Evolutionary conservation across 768 basidiomycete species (phyloP).

Genomic region (Agrocybe chaxingu): DNA sequence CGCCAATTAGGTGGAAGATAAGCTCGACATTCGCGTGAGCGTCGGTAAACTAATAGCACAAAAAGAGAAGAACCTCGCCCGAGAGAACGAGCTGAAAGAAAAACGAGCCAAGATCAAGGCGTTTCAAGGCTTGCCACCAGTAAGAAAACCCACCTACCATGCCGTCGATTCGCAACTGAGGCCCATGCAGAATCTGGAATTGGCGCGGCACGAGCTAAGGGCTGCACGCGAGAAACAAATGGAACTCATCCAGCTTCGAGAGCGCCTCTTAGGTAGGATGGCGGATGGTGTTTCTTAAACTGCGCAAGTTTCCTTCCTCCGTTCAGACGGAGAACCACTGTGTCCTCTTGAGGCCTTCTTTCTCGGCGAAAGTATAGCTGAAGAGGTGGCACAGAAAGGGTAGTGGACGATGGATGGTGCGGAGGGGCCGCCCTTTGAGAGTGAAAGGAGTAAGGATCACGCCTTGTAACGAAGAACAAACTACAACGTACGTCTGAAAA

Average conservation of each 20-base stretch:
- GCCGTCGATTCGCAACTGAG: not conserved
- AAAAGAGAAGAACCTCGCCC: constrained; percentile 32
- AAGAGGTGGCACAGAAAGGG: no score
- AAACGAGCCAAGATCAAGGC: constrained; percentile 43
- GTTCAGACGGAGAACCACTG: no score
- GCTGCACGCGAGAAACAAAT: constrained; percentile 39
- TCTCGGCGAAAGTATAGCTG: no score
- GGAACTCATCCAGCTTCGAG: constrained; percentile 43
- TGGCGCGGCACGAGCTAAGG: constrained; percentile 40
- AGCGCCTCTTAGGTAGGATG: constrained; percentile 44
- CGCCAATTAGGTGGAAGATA: constrained; percentile 23
- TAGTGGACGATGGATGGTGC: no score
- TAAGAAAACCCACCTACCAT: constrained; percentile 12
- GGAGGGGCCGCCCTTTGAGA: no score
- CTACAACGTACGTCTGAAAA: no score
- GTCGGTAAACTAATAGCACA: constrained; percentile 35
- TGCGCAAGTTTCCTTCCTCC: not conserved
- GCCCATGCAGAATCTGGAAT: constrained; percentile 37
- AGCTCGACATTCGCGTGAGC: constrained; percentile 28
- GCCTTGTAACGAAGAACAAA: no score
- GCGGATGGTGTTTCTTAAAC: constrained; percentile 32
- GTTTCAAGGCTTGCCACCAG: constrained; percentile 50
- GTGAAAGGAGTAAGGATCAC: no score
- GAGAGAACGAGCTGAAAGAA: constrained; percentile 35
- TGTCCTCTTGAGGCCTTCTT: no score